These are phyloP conservation scores for Viola odorata DNA, from an alignment of 345 rosid genomes.

Conservation along the genomic window DNA sequence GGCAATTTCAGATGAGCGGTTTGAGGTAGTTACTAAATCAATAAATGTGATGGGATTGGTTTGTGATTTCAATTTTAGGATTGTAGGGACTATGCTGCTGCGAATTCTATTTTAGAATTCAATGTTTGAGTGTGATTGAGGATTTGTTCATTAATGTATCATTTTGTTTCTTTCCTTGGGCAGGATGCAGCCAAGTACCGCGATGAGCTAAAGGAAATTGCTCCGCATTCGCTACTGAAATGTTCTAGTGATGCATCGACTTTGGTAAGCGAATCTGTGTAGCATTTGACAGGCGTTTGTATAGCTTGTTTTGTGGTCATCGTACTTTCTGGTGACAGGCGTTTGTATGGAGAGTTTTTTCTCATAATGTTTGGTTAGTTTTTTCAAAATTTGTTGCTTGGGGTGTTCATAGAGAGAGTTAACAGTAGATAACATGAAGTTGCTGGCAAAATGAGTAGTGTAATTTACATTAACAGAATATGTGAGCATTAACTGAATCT, in stretches of 20 bases:
- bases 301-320: slow-evolving; percentile 2
- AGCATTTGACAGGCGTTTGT: not conserved
- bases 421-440: not conserved
- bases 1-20: slow-evolving; percentile 46
- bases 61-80: too few relatives aligned
- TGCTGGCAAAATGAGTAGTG: not conserved
- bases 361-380: too few relatives aligned
- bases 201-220: slow-evolving; percentile 52
- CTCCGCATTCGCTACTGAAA: slow-evolving; percentile 53
- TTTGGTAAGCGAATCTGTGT: slow-evolving; percentile 37
- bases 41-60: too few relatives aligned
- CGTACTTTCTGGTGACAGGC: slow-evolving; percentile 1
- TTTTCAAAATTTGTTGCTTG: too few relatives aligned
- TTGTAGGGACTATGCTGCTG: not conserved
- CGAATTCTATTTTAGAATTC: too few relatives aligned
- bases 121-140: too few relatives aligned
- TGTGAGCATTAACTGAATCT: too few relatives aligned
- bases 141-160: not conserved
- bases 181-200: slow-evolving; percentile 64
- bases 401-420: not conserved
- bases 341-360: not conserved
- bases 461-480: too few relatives aligned
- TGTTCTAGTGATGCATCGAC: slow-evolving; percentile 73
- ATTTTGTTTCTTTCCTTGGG: not conserved
- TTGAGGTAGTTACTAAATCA: slow-evolving; percentile 38